Evolutionary conservation across 1,284 basidiomycete genomes (phyloP), one percentile per base, ranked within the genome.

Genomic region (Fomitopsis schrenkii): DNA sequence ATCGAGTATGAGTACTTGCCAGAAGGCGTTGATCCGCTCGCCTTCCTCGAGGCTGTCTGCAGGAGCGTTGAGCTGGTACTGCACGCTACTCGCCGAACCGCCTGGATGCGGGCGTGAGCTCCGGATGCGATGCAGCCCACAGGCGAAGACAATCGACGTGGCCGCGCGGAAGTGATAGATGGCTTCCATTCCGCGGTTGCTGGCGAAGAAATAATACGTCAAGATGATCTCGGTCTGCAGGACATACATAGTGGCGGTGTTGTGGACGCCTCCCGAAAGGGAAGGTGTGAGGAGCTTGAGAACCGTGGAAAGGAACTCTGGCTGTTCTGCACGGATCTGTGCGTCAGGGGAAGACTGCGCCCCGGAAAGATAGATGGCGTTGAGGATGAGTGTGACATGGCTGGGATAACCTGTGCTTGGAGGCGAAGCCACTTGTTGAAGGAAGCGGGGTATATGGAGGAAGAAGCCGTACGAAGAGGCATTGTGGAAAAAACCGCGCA

Each of bases 211-310:
- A 67, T 80, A 82, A 57, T 75, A 73, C 0, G 79, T 74, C 22
- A 83, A 71, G 8, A 83, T 72, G 3, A 80, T 71, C 58, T 82
- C 79, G 0, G 80, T 79, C 64, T 82, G 80, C 41, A 82, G 75
- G 14, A 72, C 72, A 56, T 81, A 76, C 15, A 80, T 65, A 5
- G 78, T 72, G 46, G 70, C 70, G 41, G 72, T 67, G 3, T 79
- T 75, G 60, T 79, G 73, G 12, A 74, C 67, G 15, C 68, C 60
- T 19, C 52, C 52, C 48, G 60, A 74, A 62, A 67, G 71, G 48
- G 70, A 74, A 59, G 64, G 72, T 10, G 75, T 70, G 55, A 71
- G 72, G 35, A 67, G 59, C 33, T 77, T 66, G 53, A 77, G 61
- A 5, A 68, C 68, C 33, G 72, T 66, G 42, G 70, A 63, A 58